phyloP scores from a whole-genome alignment of 345 rosid species.

The Linum trigynum region DNA sequence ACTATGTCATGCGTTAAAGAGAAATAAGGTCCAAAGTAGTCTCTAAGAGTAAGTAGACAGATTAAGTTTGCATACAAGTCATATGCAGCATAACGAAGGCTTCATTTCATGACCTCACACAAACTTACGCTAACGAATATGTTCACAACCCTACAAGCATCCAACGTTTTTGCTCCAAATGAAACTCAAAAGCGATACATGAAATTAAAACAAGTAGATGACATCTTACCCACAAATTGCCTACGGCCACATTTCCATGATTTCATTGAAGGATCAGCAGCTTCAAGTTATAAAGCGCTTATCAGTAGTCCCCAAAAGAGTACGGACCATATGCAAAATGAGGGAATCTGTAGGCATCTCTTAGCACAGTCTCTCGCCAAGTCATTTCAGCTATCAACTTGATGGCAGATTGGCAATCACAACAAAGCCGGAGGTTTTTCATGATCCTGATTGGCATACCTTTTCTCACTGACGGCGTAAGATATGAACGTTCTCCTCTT shows the following conservation, averaged over 20 bases:
- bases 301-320: slow-evolving; percentile 77
- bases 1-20: no score
- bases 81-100: no score
- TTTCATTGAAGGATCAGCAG: no score
- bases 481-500: slow-evolving; percentile 62
- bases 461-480: slow-evolving; percentile 52
- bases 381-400: slow-evolving; percentile 61
- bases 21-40: no score
- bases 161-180: no score
- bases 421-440: slow-evolving; percentile 75
- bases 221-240: not conserved
- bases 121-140: no score
- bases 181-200: not conserved
- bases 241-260: not conserved
- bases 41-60: no score
- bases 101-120: no score
- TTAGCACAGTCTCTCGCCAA: slow-evolving; percentile 55
- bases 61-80: no score
- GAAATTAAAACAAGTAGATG: not conserved
- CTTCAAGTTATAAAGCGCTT: slow-evolving; percentile 11
- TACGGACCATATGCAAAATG: slow-evolving; percentile 62
- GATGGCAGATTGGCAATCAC: slow-evolving; percentile 70
- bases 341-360: slow-evolving; percentile 81
- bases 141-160: no score
- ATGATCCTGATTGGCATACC: slow-evolving; percentile 65